Percentiles rank a stretch among this genome's conserved stretches.
phyloP scores from a whole-genome alignment of 352 stramenopile genomes.

The Lagenidium giganteum region DNA sequence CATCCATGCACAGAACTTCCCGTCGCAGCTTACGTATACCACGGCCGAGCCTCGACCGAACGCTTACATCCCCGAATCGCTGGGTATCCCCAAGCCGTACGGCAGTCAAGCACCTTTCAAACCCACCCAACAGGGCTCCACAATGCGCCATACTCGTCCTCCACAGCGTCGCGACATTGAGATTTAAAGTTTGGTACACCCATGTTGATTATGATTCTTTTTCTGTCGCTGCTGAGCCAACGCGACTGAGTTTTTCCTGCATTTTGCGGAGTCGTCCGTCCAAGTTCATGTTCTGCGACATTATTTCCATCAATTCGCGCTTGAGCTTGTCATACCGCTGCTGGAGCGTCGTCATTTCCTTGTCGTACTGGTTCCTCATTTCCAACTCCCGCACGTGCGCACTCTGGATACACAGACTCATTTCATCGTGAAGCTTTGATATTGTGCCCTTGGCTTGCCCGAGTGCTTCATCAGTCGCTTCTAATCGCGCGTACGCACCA shows the following conservation, averaged over 20 bases:
- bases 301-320: slow-evolving; percentile 65
- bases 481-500: slow-evolving; percentile 33
- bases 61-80: slow-evolving; percentile 91
- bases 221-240: slow-evolving; percentile 7
- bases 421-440: slow-evolving; percentile 20
- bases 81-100: slow-evolving; percentile 93
- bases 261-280: slow-evolving; percentile 57
- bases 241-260: slow-evolving; percentile 64
- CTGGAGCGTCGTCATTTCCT: slow-evolving; percentile 37
- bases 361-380: slow-evolving; percentile 32
- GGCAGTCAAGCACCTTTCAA: slow-evolving; percentile 90
- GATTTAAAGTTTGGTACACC: slow-evolving; percentile 57
- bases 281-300: slow-evolving; percentile 56
- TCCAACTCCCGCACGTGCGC: slow-evolving; percentile 34
- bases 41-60: slow-evolving; percentile 90
- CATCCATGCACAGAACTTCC: slow-evolving; percentile 53
- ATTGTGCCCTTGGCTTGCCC: slow-evolving; percentile 17
- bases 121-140: slow-evolving; percentile 76
- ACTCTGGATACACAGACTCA: slow-evolving; percentile 20
- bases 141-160: slow-evolving; percentile 90
- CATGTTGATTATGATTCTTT: slow-evolving; percentile 4
- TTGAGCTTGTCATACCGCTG: slow-evolving; percentile 72
- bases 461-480: slow-evolving; percentile 28
- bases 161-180: slow-evolving; percentile 89
- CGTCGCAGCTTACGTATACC: slow-evolving; percentile 75